Evolutionary conservation across 169 alveolate species (phyloP).

Genomic region (Plasmodium sp.): DNA sequence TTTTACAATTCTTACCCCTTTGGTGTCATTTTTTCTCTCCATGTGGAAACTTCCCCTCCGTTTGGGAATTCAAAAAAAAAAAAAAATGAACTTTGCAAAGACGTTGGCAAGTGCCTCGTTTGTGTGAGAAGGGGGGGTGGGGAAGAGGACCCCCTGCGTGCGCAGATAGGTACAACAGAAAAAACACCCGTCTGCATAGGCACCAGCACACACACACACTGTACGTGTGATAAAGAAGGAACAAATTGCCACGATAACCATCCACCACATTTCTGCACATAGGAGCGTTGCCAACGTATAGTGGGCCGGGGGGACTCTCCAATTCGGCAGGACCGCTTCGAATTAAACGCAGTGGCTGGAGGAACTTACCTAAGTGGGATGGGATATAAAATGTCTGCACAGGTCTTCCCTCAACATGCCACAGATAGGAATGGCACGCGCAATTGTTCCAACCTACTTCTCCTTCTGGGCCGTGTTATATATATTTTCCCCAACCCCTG

Average conservation of each 20-base stretch:
- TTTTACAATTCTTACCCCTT: neutral
- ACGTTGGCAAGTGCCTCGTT: neutral
- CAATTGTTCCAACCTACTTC: neutral
- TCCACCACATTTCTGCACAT: neutral
- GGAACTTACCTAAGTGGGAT: neutral
- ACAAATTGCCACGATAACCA: neutral
- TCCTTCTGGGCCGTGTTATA: slow-evolving; percentile 37
- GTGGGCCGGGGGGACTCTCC: neutral
- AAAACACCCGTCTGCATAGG: neutral
- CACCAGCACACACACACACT: neutral
- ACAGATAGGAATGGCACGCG: neutral
- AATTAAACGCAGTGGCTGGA: neutral
- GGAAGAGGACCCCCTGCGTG: neutral
- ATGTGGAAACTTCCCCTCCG: neutral
- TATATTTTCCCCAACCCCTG: slow-evolving; percentile 68
- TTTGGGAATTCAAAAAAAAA: neutral
- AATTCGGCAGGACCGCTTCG: neutral
- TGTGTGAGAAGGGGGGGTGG: neutral
- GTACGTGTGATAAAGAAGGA: neutral
- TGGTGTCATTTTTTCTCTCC: neutral
- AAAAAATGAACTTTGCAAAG: neutral
- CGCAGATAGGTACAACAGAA: neutral
- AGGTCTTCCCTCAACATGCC: neutral
- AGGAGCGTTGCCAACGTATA: neutral
- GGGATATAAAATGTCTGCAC: neutral